Evolutionary conservation across 495 filamentous ascomycete species (phyloP).

Genomic region (Penicillium waksmanii): DNA sequence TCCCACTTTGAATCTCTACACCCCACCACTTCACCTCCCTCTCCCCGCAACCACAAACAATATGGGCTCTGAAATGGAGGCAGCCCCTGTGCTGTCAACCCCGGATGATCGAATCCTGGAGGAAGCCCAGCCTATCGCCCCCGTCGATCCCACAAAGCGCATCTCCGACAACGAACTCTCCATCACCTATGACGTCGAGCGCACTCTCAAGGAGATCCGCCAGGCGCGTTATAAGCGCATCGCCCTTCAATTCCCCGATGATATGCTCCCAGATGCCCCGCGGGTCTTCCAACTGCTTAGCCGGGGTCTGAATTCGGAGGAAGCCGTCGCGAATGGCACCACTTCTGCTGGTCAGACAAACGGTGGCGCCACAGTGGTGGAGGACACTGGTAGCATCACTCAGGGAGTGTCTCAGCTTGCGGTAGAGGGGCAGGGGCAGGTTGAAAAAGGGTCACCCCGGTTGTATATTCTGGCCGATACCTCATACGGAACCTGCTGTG

Average conservation of each 20-base stretch:
- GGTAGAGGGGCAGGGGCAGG: slow-evolving; percentile 25
- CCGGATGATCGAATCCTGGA: slow-evolving; percentile 82
- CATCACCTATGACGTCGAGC: slow-evolving; percentile 82
- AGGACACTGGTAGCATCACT: slow-evolving; percentile 15
- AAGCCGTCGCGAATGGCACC: slow-evolving; percentile 21
- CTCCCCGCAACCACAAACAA: slow-evolving; percentile 12
- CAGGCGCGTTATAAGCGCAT: slow-evolving; percentile 72
- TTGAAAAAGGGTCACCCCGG: slow-evolving; percentile 44
- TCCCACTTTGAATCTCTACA: slow-evolving; percentile 4
- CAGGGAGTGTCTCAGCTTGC: slow-evolving; percentile 37
- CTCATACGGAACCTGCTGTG: slow-evolving; percentile 95
- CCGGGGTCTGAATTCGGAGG: slow-evolving; percentile 55
- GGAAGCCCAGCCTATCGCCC: slow-evolving; percentile 37
- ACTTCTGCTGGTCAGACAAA: slow-evolving; percentile 17
- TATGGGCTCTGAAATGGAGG: slow-evolving; percentile 44
- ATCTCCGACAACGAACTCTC: slow-evolving; percentile 72
- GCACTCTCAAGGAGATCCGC: slow-evolving; percentile 75
- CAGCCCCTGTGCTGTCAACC: slow-evolving; percentile 83
- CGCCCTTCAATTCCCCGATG: slow-evolving; percentile 93
- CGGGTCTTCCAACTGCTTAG: slow-evolving; percentile 73
- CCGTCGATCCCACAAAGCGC: slow-evolving; percentile 30
- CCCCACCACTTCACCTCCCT: slow-evolving; percentile 12
- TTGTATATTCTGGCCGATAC: slow-evolving; percentile 93
- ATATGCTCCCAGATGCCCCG: slow-evolving; percentile 84
- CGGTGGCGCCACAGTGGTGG: slow-evolving; percentile 21